Evolutionary conservation across 306 rosid species (phyloP), one percentile per base, ranked within the genome.

Genomic region (Styphnolobium japonicum): DNA sequence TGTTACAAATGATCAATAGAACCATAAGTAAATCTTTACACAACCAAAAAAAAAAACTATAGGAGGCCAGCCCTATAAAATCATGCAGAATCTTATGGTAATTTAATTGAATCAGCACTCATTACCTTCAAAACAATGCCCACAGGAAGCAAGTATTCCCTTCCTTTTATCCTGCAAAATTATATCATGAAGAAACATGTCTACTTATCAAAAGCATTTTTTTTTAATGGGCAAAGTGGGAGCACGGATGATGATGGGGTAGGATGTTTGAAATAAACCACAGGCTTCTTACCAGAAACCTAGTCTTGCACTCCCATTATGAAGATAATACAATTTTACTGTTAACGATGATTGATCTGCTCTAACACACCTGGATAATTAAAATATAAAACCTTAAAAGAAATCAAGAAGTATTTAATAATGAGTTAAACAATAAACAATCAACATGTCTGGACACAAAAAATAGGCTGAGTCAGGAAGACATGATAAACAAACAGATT

Each of bases 71-170:
- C 16, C 15, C 71, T 25, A 33, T 2, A 14, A 57, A 15, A 33
- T 36, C 0, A 29, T 42, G 19, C 6, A 31, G 11, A 56, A 66
- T 5, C 45, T 61, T 42, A 61, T 3, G 2, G 58, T 48, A 66
- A 5, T 40, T 67, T 18, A 75, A 43, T 25, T 76, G 81, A 76
- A 25, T 57, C 62, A 62, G 46, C 29, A 64, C 53, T 46, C 45
- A 68, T 55, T 61, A 95, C 98, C 98, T 91, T 95, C 55, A 95
- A 86, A 71, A 95, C 86, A 75, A 95, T 76, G 25, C 98, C 98
- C 39, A 92, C 94, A 34, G 98, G 98, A 82, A 95, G 97, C 86
- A 95, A 80, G 86, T 82, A 95, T 80, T 95, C 98, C 86, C 88
- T 86, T 80, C 98, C 98, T 57, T 72, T 87, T 67, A 92, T 68